A percentile compares a stretch with the other conserved stretches of the same genome.
These are phyloP conservation scores for Teunomyces funiuensis DNA, from an alignment of 805 yeast genomes.

Conservation along the genomic window DNA sequence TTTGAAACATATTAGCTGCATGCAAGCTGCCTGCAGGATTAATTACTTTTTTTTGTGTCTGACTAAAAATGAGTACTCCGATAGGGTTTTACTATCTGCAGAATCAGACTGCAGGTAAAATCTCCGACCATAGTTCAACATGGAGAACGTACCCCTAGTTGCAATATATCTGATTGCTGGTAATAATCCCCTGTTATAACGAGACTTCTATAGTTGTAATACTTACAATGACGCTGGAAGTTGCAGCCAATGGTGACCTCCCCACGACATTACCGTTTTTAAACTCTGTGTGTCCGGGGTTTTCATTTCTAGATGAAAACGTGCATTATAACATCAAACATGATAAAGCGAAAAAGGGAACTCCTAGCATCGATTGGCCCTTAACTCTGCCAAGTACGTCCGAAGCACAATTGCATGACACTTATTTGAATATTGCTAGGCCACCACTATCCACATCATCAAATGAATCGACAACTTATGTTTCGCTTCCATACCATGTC, in stretches of 20 bases:
- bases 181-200: background rate
- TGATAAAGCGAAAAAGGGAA: slow-evolving; percentile 9
- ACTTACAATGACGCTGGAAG: slow-evolving; percentile 7
- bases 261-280: slow-evolving; percentile 33
- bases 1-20: background rate
- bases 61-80: too few relatives aligned
- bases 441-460: slow-evolving; percentile 31
- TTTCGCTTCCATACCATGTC: slow-evolving; percentile 51
- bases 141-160: background rate
- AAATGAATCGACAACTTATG: slow-evolving; percentile 52
- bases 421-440: slow-evolving; percentile 38
- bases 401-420: slow-evolving; percentile 15
- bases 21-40: background rate
- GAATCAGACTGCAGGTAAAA: background rate
- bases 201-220: too few relatives aligned
- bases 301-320: slow-evolving; percentile 31
- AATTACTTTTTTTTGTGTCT: background rate
- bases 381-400: slow-evolving; percentile 6
- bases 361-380: slow-evolving; percentile 10
- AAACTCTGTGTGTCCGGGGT: slow-evolving; percentile 39
- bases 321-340: slow-evolving; percentile 27
- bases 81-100: background rate
- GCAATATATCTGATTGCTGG: too few relatives aligned
- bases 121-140: slow-evolving; percentile 1
- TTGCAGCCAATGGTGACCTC: slow-evolving; percentile 12